Conservation (phyloP, 164 flowering plant genomes). For the Paratinospora sagittata region DNA sequence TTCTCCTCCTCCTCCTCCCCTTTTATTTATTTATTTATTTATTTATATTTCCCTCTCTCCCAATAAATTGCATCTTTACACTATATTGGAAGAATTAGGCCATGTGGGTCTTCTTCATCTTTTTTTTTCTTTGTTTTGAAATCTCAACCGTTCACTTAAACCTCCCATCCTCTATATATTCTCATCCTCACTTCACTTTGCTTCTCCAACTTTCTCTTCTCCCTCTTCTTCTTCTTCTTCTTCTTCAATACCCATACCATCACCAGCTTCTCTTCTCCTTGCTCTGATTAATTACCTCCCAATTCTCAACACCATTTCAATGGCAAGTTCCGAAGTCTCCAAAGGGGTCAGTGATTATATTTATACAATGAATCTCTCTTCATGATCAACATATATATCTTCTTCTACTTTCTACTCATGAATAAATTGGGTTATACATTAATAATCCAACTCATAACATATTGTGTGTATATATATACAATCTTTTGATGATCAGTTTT, state of each 20-base stretch:
- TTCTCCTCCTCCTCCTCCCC: background rate
- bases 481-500: too few species aligned
- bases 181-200: slow-evolving; percentile 5
- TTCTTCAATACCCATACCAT: too few species aligned
- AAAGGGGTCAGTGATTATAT: slow-evolving; percentile 33
- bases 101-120: background rate
- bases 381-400: too few species aligned
- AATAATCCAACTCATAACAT: too few species aligned
- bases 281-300: background rate
- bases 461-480: too few species aligned
- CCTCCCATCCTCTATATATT: slow-evolving; percentile 37
- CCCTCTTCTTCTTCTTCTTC: slow-evolving; percentile 5
- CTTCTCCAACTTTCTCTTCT: slow-evolving; percentile 9
- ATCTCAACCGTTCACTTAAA: slow-evolving; percentile 44
- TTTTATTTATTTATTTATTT: background rate
- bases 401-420: too few species aligned
- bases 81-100: slow-evolving; percentile 1
- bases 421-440: too few species aligned
- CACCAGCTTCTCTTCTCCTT: background rate
- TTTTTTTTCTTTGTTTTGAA: slow-evolving; percentile 9
- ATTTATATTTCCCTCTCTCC: slow-evolving; percentile 4
- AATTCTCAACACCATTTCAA: slow-evolving; percentile 19
- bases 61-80: slow-evolving; percentile 17
- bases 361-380: too few species aligned
- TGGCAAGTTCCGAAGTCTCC: slow-evolving; percentile 39